Evolutionary conservation across 2,329 filamentous ascomycete species (phyloP).

Genomic region (Pseudocercospora fijiensis): DNA sequence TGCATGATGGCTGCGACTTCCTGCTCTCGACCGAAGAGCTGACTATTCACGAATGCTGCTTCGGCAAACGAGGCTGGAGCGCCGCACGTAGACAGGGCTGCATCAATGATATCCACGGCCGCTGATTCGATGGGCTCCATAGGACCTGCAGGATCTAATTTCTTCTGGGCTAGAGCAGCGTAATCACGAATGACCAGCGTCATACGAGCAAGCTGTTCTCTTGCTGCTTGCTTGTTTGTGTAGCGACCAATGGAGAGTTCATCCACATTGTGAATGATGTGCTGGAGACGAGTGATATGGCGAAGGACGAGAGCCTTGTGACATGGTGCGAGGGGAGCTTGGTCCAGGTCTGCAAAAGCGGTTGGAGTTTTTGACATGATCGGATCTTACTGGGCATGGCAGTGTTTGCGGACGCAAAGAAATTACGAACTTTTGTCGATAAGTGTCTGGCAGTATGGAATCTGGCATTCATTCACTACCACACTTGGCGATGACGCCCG

Average conservation of each 20-base stretch:
- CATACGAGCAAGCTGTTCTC: constrained; percentile 24
- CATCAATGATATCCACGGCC: constrained; percentile 22
- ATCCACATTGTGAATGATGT: constrained; percentile 13
- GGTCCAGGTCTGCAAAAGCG: background rate
- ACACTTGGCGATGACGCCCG: background rate
- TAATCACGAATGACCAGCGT: constrained; percentile 14
- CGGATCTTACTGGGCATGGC: background rate
- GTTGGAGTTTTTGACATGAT: background rate
- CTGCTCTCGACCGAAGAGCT: constrained; percentile 17
- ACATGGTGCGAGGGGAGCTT: constrained; percentile 16
- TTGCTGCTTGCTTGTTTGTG: constrained; percentile 20
- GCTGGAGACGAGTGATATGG: constrained; percentile 15
- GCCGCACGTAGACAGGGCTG: constrained; percentile 10
- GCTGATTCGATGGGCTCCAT: constrained; percentile 11
- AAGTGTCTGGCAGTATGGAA: too few species aligned
- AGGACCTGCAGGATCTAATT: background rate
- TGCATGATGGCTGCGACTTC: constrained; percentile 23
- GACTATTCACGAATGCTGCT: constrained; percentile 15
- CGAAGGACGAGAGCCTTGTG: constrained; percentile 22
- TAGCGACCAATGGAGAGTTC: constrained; percentile 12
- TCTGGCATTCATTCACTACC: background rate
- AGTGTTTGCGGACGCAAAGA: background rate
- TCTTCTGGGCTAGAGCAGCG: background rate
- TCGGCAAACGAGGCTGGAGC: background rate
- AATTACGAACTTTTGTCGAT: background rate